Percentiles rank a stretch among this genome's conserved stretches.
phyloP scores from a whole-genome alignment of 192 early-diverging fungal genomes.

The Gryganskiella cystojenkinii region DNA sequence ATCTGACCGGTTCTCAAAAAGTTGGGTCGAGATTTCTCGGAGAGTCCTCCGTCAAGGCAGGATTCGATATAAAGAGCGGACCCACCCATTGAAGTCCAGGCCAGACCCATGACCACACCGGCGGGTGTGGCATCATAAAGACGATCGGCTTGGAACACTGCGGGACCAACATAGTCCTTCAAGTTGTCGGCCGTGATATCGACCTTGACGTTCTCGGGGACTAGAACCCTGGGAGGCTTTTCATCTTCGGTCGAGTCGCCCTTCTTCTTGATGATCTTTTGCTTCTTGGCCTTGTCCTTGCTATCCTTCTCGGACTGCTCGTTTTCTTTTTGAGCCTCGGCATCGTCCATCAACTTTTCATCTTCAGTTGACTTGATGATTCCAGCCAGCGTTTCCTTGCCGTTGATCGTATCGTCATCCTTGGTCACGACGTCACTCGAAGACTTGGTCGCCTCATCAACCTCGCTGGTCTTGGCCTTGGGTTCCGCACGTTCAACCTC shows the following conservation, averaged over 20 bases:
- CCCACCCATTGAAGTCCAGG: constrained; percentile 98
- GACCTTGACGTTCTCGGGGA: constrained; percentile 67
- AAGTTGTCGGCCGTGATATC: constrained; percentile 77
- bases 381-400: constrained; percentile 16
- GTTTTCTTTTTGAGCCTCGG: constrained; percentile 29
- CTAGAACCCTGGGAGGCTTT: constrained; percentile 46
- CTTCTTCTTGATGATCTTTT: constrained; percentile 3
- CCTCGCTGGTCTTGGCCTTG: constrained; percentile 37
- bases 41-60: constrained; percentile 83
- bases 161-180: constrained; percentile 94
- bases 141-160: constrained; percentile 88
- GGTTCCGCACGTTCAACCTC: constrained; percentile 42
- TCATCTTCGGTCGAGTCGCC: constrained; percentile 3
- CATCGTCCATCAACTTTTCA: constrained; percentile 29
- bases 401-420: constrained; percentile 5
- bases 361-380: constrained; percentile 52
- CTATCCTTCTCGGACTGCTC: constrained; percentile 11
- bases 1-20: constrained; percentile 94
- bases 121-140: constrained; percentile 92
- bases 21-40: constrained; percentile 60
- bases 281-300: not conserved
- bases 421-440: not conserved
- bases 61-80: constrained; percentile 97
- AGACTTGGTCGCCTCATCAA: not conserved
- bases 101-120: constrained; percentile 98